Evolutionary conservation across 139 green algal species (phyloP), one percentile per base, ranked within the genome.

Genomic region (Ettlia oleoabundans): DNA sequence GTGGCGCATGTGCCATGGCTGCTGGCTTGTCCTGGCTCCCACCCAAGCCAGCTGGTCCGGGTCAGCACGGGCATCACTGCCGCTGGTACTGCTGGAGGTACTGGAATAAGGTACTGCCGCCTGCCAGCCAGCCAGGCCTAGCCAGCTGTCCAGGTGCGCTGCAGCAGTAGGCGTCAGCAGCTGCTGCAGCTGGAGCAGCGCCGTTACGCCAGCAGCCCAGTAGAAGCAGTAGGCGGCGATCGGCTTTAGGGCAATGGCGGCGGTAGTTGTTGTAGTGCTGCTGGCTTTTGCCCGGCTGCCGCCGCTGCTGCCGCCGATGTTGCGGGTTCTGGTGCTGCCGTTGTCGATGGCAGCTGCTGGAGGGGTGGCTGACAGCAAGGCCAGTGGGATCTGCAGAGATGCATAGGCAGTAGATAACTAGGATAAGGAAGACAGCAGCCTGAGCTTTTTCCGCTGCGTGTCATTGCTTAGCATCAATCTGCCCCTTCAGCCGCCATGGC

Each of bases 41-140:
- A 80, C 73, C 73, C 73, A 80, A 3, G 52, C 53, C 73, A 80
- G 53, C 3, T 51, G 53, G 35, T 80, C 73, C 33, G 47, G 47
- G 13, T 58, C 47, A 58, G 47, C 47, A n/a, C n/a, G n/a, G n/a
- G n/a, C 10, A 0, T 10, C 32, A 35, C 19, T 26, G 55, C 47
- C 5, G 42, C 6, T 6, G 33, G 71, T 58, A 15, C 47, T 58
- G 47, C 47, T 58, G 47, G 18, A 65, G 21, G 55, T 22, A 65
- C 28, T 13, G 5, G 28, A 3, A 3, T 35, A 40, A 35, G 71
- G 73, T 52, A 51, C 35, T 15, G 38, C 40, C 2, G 35, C 22
- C 24, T 30, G 33, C 52, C 73, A 67, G 1, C 73, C 28, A 3
- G 19, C 35, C 35, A 80, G 28, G 53, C 73, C 52, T 8, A 77